Base-by-base conservation (phyloP, 345 rosid species). In the Pugionium dolabratum region DNA sequence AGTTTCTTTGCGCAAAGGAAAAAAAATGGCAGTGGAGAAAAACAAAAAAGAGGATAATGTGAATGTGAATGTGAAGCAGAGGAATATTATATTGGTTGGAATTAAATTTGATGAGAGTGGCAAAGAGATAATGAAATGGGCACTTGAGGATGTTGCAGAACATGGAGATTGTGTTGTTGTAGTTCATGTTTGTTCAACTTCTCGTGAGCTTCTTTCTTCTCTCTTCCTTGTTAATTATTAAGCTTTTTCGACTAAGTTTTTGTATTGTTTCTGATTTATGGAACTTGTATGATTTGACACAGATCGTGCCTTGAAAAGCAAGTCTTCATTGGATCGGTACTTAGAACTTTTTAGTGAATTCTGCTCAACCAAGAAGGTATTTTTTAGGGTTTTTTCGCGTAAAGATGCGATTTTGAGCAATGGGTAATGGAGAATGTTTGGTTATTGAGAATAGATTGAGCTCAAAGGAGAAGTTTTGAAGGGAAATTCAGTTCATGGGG, bases 161-260 rank as follows among this genome's bases (percentile, higher is more conserved):
- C 85, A 89, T 33, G 99, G 95, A 71, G 99, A 93, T 69, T 77
- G 70, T 67, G 92, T 90, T 42, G 43, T 86, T 72, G 95, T 85
- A 27, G 60, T 86, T 70, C 95, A 88, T 78, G 92, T 85, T 78
- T 81, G 85, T 70, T 72, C 67, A 44, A 78, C 75, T 76, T 78
- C 84, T 1, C 81, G 94, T 85, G 64, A 25, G 59, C 29, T 39
- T 67, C 50, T 70, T 71, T 49, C 41, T 58, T 2, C 18, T 54
- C 58, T 68, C 30, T 10, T 27, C 2, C 49, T 54, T 41, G 37
- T 39, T 43, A 18, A 18, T 8, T 54, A 31, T 49, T 71, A 9
- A 6, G 1, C 4, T 65, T 8, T 51, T 28, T 9, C 43, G 1
- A 29, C 30, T n/a, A 34, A 8, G 9, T 52, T 4, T 26, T 27